Conservation (phyloP, 164 flowering plant species). For the Umbilicus rupestris region DNA sequence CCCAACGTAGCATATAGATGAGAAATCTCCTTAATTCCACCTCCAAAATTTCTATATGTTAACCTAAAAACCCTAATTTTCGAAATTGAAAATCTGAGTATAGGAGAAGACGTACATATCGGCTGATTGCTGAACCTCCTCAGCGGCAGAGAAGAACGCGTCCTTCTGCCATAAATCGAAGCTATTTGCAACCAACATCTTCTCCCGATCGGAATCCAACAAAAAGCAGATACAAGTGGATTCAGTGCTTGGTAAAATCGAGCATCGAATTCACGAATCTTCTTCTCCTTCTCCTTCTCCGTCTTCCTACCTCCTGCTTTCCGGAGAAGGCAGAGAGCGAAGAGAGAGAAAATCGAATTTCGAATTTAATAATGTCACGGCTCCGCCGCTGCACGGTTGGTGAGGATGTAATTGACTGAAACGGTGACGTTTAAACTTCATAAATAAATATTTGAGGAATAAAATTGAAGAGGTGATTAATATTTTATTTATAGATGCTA, state of each 20-base stretch:
- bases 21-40: not conserved
- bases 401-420: not conserved
- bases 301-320: not conserved
- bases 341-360: slow-evolving; percentile 1
- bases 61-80: not conserved
- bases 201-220: slow-evolving; percentile 8
- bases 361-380: slow-evolving; percentile 1
- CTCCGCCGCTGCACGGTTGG: not conserved
- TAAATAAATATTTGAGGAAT: too few relatives aligned
- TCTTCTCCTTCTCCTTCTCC: not conserved
- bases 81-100: not conserved
- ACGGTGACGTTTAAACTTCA: not conserved
- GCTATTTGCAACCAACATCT: slow-evolving; percentile 63
- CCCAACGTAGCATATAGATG: too few relatives aligned
- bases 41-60: not conserved
- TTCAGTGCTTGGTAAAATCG: not conserved
- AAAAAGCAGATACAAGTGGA: not conserved
- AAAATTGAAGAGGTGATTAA: too few relatives aligned
- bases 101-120: slow-evolving; percentile 45
- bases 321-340: not conserved
- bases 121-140: slow-evolving; percentile 84
- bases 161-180: slow-evolving; percentile 88
- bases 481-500: too few relatives aligned
- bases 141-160: slow-evolving; percentile 79
- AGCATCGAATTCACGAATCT: not conserved